Evolutionary conservation across 2,329 filamentous ascomycete genomes (phyloP).

Genomic region (Penicillium verrucosum): DNA sequence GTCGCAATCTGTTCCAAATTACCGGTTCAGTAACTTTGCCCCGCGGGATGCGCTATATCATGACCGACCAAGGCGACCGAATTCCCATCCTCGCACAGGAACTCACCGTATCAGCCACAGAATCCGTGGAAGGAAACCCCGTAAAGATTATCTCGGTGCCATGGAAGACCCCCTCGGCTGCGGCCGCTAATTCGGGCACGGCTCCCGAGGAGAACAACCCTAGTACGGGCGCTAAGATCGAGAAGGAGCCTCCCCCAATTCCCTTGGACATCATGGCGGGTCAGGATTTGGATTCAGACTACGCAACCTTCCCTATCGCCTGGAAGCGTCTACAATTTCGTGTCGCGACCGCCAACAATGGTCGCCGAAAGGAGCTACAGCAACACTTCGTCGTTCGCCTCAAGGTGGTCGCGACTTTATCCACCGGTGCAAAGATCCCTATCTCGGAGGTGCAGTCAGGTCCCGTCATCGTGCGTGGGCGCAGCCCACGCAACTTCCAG

Average conservation of each 20-base stretch:
- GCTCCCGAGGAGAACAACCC: slow-evolving; percentile 36
- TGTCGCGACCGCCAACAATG: slow-evolving; percentile 95
- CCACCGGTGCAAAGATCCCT: slow-evolving; percentile 76
- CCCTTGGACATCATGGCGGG: slow-evolving; percentile 66
- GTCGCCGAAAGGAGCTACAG: slow-evolving; percentile 87
- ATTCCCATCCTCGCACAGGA: slow-evolving; percentile 80
- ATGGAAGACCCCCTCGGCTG: slow-evolving; percentile 76
- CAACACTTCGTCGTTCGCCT: slow-evolving; percentile 91
- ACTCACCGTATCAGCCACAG: slow-evolving; percentile 84
- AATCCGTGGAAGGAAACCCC: slow-evolving; percentile 87
- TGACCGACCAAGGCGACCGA: slow-evolving; percentile 79
- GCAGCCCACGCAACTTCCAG: slow-evolving; percentile 93
- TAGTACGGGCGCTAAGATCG: slow-evolving; percentile 57
- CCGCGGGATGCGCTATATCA: slow-evolving; percentile 70
- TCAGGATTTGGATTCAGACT: slow-evolving; percentile 73
- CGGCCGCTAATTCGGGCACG: slow-evolving; percentile 62
- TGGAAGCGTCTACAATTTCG: slow-evolving; percentile 93
- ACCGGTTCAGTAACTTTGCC: slow-evolving; percentile 84
- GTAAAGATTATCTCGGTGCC: slow-evolving; percentile 95
- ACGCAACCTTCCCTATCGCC: slow-evolving; percentile 84
- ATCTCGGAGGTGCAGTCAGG: slow-evolving; percentile 82
- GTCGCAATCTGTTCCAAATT: slow-evolving; percentile 92
- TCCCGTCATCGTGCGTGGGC: slow-evolving; percentile 87
- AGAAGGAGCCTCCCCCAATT: slow-evolving; percentile 83
- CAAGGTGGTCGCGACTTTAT: slow-evolving; percentile 78